These are phyloP conservation scores for Aspergillus homomorphus DNA, from an alignment of 495 filamentous ascomycete species.

Conservation along the genomic window DNA sequence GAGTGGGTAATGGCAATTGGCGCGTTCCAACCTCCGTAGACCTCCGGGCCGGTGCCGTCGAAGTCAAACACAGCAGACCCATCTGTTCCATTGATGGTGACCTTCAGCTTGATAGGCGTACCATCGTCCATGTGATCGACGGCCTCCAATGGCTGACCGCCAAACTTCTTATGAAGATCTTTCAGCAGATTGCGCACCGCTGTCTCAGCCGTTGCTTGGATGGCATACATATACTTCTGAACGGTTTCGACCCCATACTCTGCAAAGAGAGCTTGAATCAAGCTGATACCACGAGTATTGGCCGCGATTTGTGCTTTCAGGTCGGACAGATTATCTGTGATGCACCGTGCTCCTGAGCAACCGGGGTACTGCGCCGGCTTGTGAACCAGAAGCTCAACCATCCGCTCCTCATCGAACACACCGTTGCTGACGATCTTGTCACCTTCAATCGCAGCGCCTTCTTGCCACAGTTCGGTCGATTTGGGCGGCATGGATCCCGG, in stretches of 20 bases:
- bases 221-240: slow-evolving; percentile 92
- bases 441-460: slow-evolving; percentile 89
- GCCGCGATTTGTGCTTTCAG: slow-evolving; percentile 94
- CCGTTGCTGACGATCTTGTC: slow-evolving; percentile 94
- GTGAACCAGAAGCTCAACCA: slow-evolving; percentile 75
- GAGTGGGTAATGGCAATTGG: slow-evolving; percentile 87
- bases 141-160: slow-evolving; percentile 75
- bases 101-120: slow-evolving; percentile 77
- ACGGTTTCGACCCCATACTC: slow-evolving; percentile 92
- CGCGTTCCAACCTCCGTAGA: slow-evolving; percentile 80
- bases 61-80: slow-evolving; percentile 52
- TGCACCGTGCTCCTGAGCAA: slow-evolving; percentile 84
- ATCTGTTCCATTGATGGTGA: slow-evolving; percentile 78
- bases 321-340: slow-evolving; percentile 93
- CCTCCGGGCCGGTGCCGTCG: slow-evolving; percentile 5
- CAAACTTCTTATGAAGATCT: slow-evolving; percentile 69
- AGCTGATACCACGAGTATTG: slow-evolving; percentile 91
- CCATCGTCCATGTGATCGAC: slow-evolving; percentile 97
- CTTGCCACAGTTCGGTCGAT: slow-evolving; percentile 88
- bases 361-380: slow-evolving; percentile 84
- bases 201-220: slow-evolving; percentile 87
- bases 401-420: slow-evolving; percentile 81
- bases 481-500: slow-evolving; percentile 97
- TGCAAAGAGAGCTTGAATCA: slow-evolving; percentile 78
- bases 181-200: slow-evolving; percentile 86